Evolutionary conservation across 73 alveolate species (phyloP).

Genomic region (Tetrahymena malaccensis): DNA sequence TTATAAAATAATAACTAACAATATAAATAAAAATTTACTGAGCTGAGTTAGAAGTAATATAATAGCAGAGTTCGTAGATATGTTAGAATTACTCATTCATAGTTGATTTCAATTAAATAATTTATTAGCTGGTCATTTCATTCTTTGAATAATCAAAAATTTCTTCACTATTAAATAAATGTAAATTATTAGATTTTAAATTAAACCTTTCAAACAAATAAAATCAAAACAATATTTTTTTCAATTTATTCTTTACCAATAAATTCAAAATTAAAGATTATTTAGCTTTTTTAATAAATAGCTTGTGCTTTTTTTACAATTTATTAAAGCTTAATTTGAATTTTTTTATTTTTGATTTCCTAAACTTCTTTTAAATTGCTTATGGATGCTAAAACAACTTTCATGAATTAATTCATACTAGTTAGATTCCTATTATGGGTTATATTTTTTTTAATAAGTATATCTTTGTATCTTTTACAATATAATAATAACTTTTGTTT

Average conservation of each 20-base stretch:
- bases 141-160: conserved; percentile 78
- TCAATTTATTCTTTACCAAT: no score
- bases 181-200: no score
- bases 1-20: background rate
- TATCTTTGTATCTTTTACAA: background rate
- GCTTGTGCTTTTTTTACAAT: no score
- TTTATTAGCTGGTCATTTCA: conserved; percentile 57
- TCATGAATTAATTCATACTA: no score
- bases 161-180: conserved; percentile 66
- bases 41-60: background rate
- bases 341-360: no score
- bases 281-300: no score
- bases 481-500: background rate
- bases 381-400: no score
- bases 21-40: background rate
- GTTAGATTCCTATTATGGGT: background rate
- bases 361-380: no score
- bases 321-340: no score
- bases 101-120: conserved; percentile 59
- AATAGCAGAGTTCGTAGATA: background rate
- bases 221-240: no score
- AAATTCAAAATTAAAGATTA: no score
- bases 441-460: background rate
- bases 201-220: no score
- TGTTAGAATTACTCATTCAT: conserved; percentile 34